A percentile compares a stretch with the other conserved stretches of the same genome.
phyloP scores from a whole-genome alignment of 495 filamentous ascomycete species.

The Durotheca rogersii region DNA sequence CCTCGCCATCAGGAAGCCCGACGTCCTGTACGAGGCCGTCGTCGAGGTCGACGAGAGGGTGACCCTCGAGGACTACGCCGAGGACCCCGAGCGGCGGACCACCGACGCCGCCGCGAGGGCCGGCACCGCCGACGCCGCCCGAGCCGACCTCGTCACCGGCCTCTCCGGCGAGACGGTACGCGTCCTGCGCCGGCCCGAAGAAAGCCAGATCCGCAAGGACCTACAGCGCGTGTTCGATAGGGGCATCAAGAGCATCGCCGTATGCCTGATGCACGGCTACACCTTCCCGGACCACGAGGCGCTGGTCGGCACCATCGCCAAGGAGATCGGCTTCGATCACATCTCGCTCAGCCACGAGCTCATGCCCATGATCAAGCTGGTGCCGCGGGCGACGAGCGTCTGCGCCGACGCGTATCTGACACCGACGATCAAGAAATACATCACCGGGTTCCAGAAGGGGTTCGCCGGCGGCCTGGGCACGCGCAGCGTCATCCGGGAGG shows the following conservation, averaged over 20 bases:
- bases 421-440: constrained; percentile 93
- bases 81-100: constrained; percentile 64
- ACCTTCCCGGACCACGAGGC: constrained; percentile 76
- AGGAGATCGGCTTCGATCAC: constrained; percentile 72
- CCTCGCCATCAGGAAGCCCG: constrained; percentile 74
- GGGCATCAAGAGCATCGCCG: constrained; percentile 69
- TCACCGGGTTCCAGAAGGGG: constrained; percentile 78
- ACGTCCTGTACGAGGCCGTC: constrained; percentile 73
- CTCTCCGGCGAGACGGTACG: constrained; percentile 70
- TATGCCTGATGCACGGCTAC: constrained; percentile 80
- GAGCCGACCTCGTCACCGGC: constrained; percentile 61
- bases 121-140: constrained; percentile 44
- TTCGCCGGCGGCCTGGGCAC: constrained; percentile 71
- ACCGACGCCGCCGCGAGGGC: constrained; percentile 52
- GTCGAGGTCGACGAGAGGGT: constrained; percentile 81
- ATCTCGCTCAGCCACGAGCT: constrained; percentile 72
- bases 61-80: constrained; percentile 85
- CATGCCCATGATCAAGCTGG: constrained; percentile 94
- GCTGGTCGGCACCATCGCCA: constrained; percentile 65
- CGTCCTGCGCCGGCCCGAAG: constrained; percentile 60
- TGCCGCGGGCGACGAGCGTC: constrained; percentile 85
- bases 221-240: constrained; percentile 60
- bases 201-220: constrained; percentile 52
- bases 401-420: constrained; percentile 97
- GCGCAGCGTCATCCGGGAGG: constrained; percentile 60